Base-by-base conservation (phyloP, 129 eudicot genomes). In the Calendula officinalis region DNA sequence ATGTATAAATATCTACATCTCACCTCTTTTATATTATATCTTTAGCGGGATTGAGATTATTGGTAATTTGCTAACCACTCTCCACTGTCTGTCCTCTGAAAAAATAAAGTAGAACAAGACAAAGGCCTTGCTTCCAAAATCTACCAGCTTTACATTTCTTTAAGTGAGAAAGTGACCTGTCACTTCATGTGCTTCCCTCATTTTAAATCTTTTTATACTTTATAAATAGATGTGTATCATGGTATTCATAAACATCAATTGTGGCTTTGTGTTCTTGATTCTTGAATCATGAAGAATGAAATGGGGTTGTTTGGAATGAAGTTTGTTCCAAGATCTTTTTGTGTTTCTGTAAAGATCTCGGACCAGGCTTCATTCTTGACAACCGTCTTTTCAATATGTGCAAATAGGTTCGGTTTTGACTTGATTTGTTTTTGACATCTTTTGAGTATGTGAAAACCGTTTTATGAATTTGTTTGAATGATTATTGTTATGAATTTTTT, bases 331-430 rank as follows among this genome's bases (percentile, higher is more conserved):
- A 85, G 94, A 82, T 85, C 92, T 53, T 35, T 51, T 47, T 7
- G 0, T 2, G 36, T 35, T 8, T 49, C 17, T 0, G 13, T 5
- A n/a, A 17, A 55, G 91, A 78, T 84, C 84, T 84, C 91, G 91
- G 91, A 81, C 86, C 91, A 84, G 91, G 91, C 91, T 84, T 84
- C 91, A 84, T 84, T 84, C 86, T 83, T 77, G 86, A 80, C 90
- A 73, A 37, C 58, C 14, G 66, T 45, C 72, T 72, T 81, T 76
- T 66, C 67, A 5, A 5, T 12, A 54, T 54, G 56, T 11, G 51
- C 14, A 2, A 7, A 42, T 5, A 30, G 34, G 43, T 55, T 30
- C 5, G 30, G 50, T 42, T 61, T 8, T 13, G 16, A 33, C 1
- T 30, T 46, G 30, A 14, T 16, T 57, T 1, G 8, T 16, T 46